phyloP scores from a whole-genome alignment of 2,329 filamentous ascomycete genomes.

The Clarireedia sp. region DNA sequence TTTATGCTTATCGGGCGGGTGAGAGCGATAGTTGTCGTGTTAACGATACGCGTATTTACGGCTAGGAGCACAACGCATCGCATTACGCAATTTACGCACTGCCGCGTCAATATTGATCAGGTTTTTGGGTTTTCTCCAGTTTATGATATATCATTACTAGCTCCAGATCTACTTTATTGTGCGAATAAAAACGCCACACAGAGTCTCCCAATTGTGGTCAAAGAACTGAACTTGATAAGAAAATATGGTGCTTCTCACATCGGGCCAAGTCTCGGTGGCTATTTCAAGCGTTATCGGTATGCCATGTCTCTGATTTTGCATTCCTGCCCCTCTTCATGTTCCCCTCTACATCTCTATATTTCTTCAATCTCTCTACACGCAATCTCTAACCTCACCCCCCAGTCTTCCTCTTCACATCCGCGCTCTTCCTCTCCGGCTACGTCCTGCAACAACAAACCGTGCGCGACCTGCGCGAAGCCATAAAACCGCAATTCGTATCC shows the following conservation, averaged over 20 bases:
- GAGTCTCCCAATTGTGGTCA: not conserved
- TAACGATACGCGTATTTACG: constrained; percentile 1
- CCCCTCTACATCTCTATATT: not conserved
- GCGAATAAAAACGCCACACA: too few species aligned
- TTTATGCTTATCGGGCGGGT: constrained; percentile 1
- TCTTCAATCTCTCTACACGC: too few species aligned
- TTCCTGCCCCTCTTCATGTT: constrained; percentile 1
- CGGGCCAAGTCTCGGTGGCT: constrained; percentile 61
- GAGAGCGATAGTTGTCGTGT: constrained; percentile 5
- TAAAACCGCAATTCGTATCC: constrained; percentile 34
- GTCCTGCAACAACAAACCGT: constrained; percentile 81
- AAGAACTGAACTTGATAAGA: not conserved
- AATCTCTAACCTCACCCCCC: constrained; percentile 6
- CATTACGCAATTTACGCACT: not conserved
- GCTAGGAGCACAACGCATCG: not conserved
- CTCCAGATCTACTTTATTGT: not conserved
- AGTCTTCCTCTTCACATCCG: constrained; percentile 71
- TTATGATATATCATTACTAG: too few species aligned
- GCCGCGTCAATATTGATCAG: not conserved
- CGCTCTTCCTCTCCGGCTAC: constrained; percentile 84
- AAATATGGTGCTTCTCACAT: constrained; percentile 46
- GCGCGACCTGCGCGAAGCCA: constrained; percentile 64
- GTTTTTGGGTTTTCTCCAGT: not conserved
- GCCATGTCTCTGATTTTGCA: constrained; percentile 30
- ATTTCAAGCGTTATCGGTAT: constrained; percentile 57